These are phyloP conservation scores for Wickerhamiella musiphila DNA, from an alignment of 805 yeast genomes.

Conservation along the genomic window DNA sequence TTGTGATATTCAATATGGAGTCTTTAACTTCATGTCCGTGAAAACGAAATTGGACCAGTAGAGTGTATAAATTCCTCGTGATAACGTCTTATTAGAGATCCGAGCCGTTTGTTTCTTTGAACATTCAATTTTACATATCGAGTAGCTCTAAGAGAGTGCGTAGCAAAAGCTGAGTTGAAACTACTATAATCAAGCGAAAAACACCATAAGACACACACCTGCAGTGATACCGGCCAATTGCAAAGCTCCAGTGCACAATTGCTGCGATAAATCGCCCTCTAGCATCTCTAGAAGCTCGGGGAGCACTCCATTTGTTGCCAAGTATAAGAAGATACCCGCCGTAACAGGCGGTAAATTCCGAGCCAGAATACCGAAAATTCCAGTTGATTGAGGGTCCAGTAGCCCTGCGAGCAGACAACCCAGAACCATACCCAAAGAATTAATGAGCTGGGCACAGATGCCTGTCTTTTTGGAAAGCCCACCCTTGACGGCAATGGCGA, in stretches of 20 bases:
- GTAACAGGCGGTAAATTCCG: constrained; percentile 52
- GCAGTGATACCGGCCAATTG: constrained; percentile 34
- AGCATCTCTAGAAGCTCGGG: constrained; percentile 45
- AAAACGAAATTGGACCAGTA: no score
- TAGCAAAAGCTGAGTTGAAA: no score
- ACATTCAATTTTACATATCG: no score
- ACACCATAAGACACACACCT: constrained; percentile 43
- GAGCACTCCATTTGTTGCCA: constrained; percentile 57
- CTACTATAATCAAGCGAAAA: not conserved
- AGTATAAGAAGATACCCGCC: constrained; percentile 60
- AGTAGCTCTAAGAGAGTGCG: no score
- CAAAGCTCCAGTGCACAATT: constrained; percentile 24
- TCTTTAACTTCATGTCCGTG: no score
- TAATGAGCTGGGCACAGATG: constrained; percentile 45
- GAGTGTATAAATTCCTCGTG: no score
- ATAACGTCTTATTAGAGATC: no score
- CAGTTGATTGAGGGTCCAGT: constrained; percentile 14
- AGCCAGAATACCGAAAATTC: constrained; percentile 35
- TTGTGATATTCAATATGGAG: no score
- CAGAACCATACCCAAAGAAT: constrained; percentile 44
- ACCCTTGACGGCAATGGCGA: constrained; percentile 50
- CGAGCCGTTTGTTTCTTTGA: no score
- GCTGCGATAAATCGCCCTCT: constrained; percentile 20
- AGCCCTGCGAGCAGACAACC: constrained; percentile 36
- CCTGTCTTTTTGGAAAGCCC: constrained; percentile 54